Base-by-base conservation (phyloP, 441 rosid species). In the Sinapis alba region DNA sequence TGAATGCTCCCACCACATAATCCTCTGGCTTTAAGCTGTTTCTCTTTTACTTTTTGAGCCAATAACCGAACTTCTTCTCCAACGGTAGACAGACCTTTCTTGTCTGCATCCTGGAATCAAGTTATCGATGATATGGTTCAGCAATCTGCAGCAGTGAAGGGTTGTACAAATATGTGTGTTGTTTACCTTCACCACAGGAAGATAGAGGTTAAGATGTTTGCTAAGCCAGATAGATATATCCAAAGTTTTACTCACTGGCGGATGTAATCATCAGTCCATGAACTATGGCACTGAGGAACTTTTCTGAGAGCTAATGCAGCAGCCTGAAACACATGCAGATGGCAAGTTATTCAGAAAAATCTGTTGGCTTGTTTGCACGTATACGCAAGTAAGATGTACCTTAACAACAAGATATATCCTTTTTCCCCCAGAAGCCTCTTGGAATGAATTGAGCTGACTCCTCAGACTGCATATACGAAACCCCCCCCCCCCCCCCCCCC, bases 21-120 rank as follows among this genome's bases (percentile, higher is more conserved):
- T 94, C 98, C 81, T 91, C 93, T n/a, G 97, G 98, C 78, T 88
- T 94, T 81, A 92, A 82, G 87, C 84, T 89, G 82, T 90, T 90
- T 90, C 27, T 90, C 97, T 78, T 75, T 89, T 64, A 97, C 97
- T 68, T 89, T 94, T 77, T 92, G 58, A 64, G 98, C 97, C 84
- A 94, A 73, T 43, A 38, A 69, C 81, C 90, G 88, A 76, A 94
- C 96, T 78, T 90, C 98, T 57, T 83, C 90, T 3, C 85, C 56
- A 63, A 94, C 92, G 77, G 75, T 82, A 43, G 97, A 90, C 56
- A 94, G 81, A 65, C 97, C 98, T 82, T 94, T 94, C 83, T 86
- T 92, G 84, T 92, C 95, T 13, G 97, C 98, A n/a, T n/a, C n/a
- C n/a, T n/a, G n/a, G n/a, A n/a, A n/a, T n/a, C n/a, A n/a, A n/a